Evolutionary conservation across 192 early-diverging fungal genomes (phyloP), one percentile per base, ranked within the genome.

Genomic region (Chytriomyces confervae): DNA sequence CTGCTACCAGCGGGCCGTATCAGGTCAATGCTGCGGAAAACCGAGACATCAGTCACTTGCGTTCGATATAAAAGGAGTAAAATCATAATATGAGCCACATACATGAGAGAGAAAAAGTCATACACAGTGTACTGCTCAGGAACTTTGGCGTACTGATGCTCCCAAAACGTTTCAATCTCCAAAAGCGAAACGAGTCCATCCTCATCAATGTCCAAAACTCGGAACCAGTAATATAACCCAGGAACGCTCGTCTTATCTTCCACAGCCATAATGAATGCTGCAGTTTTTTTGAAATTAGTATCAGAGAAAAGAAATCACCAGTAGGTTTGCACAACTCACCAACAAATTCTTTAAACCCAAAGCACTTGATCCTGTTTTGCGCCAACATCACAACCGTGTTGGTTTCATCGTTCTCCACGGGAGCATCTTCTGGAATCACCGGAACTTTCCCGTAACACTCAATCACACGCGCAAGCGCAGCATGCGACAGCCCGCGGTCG

Each of bases 171-270:
- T 67, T 92, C 86, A 3, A 97, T 82, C 76, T 97, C 95, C 72
- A 93, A 91, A 8, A 91, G 85, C 13, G 91, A 89, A 11, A 97
- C 82, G 11, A 92, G 71, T 27, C 95, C 95, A 78, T 96, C 94
- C 23, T 92, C 94, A 76, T 97, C 95, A 9, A 91, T 79, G 77
- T 97, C 95, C 82, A 97, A 85, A 71, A 92, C 94, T 62, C 93
- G 87, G 86, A 97, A 97, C 95, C 95, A 95, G 46, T 90, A 91
- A 73, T 89, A 92, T 71, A 90, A 70, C 20, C 82, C 85, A 16
- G 90, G 82, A 18, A 86, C 83, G 6, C 82, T 91, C 57, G 88
- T 89, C 83, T 95, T 95, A 81, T 95, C 94, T 46, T 92, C 92
- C 46, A 92, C 91, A 6, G 91, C 88, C 53, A 94, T 77, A 51